Evolutionary conservation across 1,284 basidiomycete species (phyloP), one percentile per base, ranked within the genome.

Genomic region (Sanghuangporus sanghuang): DNA sequence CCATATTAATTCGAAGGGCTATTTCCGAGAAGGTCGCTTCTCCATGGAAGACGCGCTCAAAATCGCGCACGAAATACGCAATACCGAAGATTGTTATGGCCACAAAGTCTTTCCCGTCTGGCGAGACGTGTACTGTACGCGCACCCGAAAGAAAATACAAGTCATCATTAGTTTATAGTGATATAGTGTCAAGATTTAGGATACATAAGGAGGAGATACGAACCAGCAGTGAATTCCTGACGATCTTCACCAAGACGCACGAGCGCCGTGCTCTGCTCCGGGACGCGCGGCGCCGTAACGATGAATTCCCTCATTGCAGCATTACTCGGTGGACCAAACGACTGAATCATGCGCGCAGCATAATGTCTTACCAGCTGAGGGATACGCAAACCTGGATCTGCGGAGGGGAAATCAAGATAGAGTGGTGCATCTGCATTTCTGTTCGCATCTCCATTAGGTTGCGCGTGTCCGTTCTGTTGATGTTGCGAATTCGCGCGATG

Each of bases 91-190:
- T 68, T 18, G 81, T 71, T 53, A 87, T 73, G 1, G 76, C 75
- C 1, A 76, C 83, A 46, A 90, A 69, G 70, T 87, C 81, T 16
- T 75, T 73, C 8, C 87, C 86, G 55, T 80, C 81, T 1, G 77
- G 70, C 0, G 86, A 87, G 6, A 87, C 79, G 67, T 89, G 87
- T 1, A 80, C 88, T 89, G 62, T 36, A 36, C 35, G 57, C 23
- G 27, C 23, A 23, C 57, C 12, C n/a, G n/a, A 21, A 36, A 14
- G 12, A 54, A 27, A 21, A 42, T 40, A 11, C 35, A 50, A 3
- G 70, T 48, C 16, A 58, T 32, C 12, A 18, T 52, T 21, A 27
- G 18, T 23, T 49, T 14, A 49, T 21, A 14, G 46, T 16, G 5
- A 23, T 6, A 42, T 14, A 38, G 21, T 8, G 32, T 32, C 12